These are phyloP conservation scores for Neoscytalidium dimidiatum DNA, from an alignment of 2,329 filamentous ascomycete species.

Conservation along the genomic window DNA sequence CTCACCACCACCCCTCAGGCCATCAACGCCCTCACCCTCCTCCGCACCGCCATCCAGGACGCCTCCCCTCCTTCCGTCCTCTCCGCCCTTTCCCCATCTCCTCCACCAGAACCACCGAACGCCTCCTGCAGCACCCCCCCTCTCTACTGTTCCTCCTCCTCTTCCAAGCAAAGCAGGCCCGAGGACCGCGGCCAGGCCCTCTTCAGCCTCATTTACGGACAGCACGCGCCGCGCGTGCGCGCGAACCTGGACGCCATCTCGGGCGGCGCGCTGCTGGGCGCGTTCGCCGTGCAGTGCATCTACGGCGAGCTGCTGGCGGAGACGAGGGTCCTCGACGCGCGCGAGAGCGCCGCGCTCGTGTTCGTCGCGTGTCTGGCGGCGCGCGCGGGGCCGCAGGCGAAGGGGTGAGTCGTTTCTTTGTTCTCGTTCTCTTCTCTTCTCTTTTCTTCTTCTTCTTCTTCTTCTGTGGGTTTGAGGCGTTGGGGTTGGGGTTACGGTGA, in stretches of 20 bases:
- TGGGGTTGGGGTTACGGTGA: background rate
- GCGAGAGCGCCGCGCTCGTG: slow-evolving; percentile 9
- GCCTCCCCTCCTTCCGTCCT: background rate
- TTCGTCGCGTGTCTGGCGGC: slow-evolving; percentile 13
- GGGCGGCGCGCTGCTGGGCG: slow-evolving; percentile 17
- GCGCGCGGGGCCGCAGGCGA: slow-evolving; percentile 10
- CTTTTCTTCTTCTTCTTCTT: background rate
- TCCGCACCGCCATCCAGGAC: background rate
- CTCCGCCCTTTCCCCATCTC: background rate
- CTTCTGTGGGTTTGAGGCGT: background rate
- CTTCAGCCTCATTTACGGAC: slow-evolving; percentile 18
- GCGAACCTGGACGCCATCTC: slow-evolving; percentile 9
- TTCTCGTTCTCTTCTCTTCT: background rate
- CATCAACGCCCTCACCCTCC: slow-evolving; percentile 18
- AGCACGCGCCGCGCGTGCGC: slow-evolving; percentile 19
- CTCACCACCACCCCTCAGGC: background rate
- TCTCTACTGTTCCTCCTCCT: too few species aligned
- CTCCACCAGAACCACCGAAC: background rate
- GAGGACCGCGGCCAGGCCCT: slow-evolving; percentile 12
- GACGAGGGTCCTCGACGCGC: background rate
- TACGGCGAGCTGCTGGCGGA: slow-evolving; percentile 20
- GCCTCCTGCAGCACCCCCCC: too few species aligned
- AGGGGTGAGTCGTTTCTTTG: slow-evolving; percentile 3
- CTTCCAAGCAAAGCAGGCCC: too few species aligned
- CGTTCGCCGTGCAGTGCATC: slow-evolving; percentile 17